These are phyloP conservation scores for Myxozyma mucilagina DNA, from an alignment of 805 yeast species.

Conservation along the genomic window DNA sequence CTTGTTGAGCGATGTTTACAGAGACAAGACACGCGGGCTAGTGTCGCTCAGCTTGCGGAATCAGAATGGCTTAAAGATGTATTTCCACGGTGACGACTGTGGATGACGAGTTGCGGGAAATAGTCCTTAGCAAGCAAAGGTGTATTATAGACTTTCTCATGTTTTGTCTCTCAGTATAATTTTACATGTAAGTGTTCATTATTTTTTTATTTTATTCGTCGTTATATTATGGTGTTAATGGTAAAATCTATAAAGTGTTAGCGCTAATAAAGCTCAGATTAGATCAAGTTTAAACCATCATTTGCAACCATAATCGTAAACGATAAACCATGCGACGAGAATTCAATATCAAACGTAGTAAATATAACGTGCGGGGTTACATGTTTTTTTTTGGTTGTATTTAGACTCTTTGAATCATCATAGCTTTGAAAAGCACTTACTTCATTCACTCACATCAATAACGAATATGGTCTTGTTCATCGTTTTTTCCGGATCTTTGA, in stretches of 20 bases:
- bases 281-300: slow-evolving; percentile 16
- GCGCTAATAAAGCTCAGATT: slow-evolving; percentile 14
- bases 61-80: slow-evolving; percentile 43
- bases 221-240: too few relatives aligned
- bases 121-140: too few relatives aligned
- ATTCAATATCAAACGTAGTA: background rate
- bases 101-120: too few relatives aligned
- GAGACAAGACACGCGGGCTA: slow-evolving; percentile 50
- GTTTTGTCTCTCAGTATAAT: too few relatives aligned
- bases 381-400: background rate
- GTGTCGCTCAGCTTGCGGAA: slow-evolving; percentile 41
- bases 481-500: slow-evolving; percentile 1
- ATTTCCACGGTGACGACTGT: background rate
- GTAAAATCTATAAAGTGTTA: background rate
- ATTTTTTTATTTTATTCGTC: too few relatives aligned
- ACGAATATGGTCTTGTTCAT: background rate
- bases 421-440: background rate
- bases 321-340: background rate
- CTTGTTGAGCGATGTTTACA: slow-evolving; percentile 44
- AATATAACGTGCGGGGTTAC: background rate
- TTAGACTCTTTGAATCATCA: background rate
- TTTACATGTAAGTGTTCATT: too few relatives aligned
- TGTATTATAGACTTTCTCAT: background rate
- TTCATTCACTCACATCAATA: background rate
- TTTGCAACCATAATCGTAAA: background rate